A percentile compares a stretch with the other conserved stretches of the same genome.
phyloP scores from a whole-genome alignment of 352 stramenopile species.

The Pythium utonaiense region DNA sequence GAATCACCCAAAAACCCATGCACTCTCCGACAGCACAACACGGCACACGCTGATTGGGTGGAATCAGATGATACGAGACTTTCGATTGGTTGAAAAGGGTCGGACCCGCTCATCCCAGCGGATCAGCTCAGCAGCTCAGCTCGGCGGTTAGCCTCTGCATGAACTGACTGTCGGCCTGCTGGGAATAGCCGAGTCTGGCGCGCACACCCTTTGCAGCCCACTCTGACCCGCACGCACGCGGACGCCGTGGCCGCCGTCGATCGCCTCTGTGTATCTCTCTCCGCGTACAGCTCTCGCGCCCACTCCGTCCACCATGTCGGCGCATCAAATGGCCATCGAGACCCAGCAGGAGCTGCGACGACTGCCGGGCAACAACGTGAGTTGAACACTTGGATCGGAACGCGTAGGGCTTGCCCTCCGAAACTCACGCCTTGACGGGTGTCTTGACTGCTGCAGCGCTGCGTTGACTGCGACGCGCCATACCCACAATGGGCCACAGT shows the following conservation, averaged over 20 bases:
- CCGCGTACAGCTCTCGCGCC: neutral
- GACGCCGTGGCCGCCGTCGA: neutral
- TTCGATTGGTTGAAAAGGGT: conserved; percentile 15
- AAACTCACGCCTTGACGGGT: too few relatives aligned
- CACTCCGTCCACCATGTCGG: conserved; percentile 25
- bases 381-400: conserved; percentile 16
- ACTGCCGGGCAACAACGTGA: conserved; percentile 81
- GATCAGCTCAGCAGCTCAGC: conserved; percentile 1
- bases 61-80: conserved; percentile 14
- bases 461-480: conserved; percentile 92
- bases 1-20: conserved; percentile 13
- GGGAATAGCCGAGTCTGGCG: conserved; percentile 6
- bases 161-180: conserved; percentile 1
- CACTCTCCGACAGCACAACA: conserved; percentile 17
- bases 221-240: too few relatives aligned
- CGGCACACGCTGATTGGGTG: conserved; percentile 36
- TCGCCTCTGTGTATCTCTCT: neutral
- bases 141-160: neutral
- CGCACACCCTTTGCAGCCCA: neutral
- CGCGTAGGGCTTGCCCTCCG: too few relatives aligned
- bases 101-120: neutral
- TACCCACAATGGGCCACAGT: conserved; percentile 94
- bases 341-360: conserved; percentile 83
- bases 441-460: conserved; percentile 40
- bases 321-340: conserved; percentile 81